Base-by-base conservation (phyloP, 2,329 filamentous ascomycete species). In the Arthrocladium fulminans region DNA sequence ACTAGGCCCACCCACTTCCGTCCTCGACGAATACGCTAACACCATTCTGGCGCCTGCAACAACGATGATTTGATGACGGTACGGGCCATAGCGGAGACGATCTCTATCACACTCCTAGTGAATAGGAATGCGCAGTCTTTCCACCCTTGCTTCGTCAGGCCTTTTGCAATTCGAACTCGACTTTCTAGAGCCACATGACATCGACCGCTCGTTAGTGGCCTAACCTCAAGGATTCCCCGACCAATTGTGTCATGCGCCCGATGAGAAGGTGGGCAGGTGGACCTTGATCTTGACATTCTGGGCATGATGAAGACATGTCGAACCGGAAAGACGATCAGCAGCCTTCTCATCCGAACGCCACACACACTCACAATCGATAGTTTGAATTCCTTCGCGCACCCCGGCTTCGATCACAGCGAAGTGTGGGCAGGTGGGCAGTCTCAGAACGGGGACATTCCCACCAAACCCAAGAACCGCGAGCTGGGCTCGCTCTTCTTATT, bases 101-200 rank as follows among this genome's bases (percentile, higher is more conserved):
- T 25, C 25, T 17, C 25, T 27, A 47, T 47, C 44, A 47, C 44
- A 39, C 22, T 47, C 44, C 32, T 39, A 29, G 23, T 47, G 44
- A 47, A 47, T 47, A 29, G 44, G 44, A 47, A 39, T 39, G 23
- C 44, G 23, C 23, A 38, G 4, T 34, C 32, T 23, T 38, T 39
- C 35, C 44, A 32, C 35, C 44, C 44, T 24, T 47, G 23, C 20
- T 25, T 19, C 25, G 19, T 23, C 32, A 2, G 3, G 15, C 10
- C 27, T 25, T 6, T 10, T 22, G 32, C 32, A 47, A 27, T 15
- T 39, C 44, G 17, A 23, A 23, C 29, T 30, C 42, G 20, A 19
- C n/a, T 29, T 24, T 15, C 15, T 34, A 22, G 24, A 47, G 39
- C 44, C 44, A 47, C 44, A 47, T 47, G 44, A 47, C 44, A 27